These are phyloP conservation scores for Trametes elegans DNA, from an alignment of 768 basidiomycete genomes.

Conservation along the genomic window DNA sequence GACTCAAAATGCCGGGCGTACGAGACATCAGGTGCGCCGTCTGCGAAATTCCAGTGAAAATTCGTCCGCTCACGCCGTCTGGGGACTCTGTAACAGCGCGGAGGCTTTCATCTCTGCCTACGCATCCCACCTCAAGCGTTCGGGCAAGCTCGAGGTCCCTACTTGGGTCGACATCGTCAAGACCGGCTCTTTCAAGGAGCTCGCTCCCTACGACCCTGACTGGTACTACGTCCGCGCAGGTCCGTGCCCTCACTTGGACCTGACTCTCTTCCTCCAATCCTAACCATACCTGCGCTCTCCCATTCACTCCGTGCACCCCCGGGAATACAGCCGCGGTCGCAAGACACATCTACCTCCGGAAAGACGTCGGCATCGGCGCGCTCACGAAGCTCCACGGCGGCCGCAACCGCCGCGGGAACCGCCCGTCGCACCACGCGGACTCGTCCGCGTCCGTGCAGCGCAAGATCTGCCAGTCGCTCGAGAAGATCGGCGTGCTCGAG, in stretches of 20 bases:
- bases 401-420: constrained; percentile 92
- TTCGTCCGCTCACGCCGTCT: constrained; percentile 22
- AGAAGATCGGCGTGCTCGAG: constrained; percentile 99
- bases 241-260: constrained; percentile 39
- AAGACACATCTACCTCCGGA: constrained; percentile 99
- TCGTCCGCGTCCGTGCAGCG: constrained; percentile 88
- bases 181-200: constrained; percentile 96
- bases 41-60: background rate
- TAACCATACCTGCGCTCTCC: background rate
- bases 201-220: constrained; percentile 98
- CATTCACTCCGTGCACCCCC: background rate
- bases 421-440: constrained; percentile 91
- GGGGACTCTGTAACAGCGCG: constrained; percentile 52
- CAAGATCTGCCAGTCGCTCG: constrained; percentile 93
- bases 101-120: constrained; percentile 94
- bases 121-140: constrained; percentile 94
- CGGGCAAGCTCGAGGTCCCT: constrained; percentile 98
- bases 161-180: constrained; percentile 99
- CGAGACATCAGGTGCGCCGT: constrained; percentile 68
- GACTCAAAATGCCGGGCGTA: constrained; percentile 72
- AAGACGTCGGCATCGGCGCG: constrained; percentile 92
- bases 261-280: background rate
- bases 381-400: constrained; percentile 96
- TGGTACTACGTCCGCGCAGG: constrained; percentile 99
- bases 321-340: constrained; percentile 77